phyloP scores from a whole-genome alignment of 176 grass and related monocot genomes.

The Lolium perenne region DNA sequence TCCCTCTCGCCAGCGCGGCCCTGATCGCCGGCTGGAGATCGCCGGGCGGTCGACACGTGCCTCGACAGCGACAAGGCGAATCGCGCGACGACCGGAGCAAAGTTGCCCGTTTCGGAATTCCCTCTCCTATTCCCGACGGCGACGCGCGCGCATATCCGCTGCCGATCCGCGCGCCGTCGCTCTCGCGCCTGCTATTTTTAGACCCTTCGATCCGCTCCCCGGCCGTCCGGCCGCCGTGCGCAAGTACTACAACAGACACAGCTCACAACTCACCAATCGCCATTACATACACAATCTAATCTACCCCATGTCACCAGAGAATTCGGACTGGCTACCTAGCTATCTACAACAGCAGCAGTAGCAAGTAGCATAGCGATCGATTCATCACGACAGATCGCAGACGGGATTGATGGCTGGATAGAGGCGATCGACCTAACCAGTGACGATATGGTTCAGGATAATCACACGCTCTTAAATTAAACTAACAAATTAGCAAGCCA shows the following conservation, averaged over 20 bases:
- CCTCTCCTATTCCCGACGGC: slow-evolving; percentile 29
- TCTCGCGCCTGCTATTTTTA: slow-evolving; percentile 36
- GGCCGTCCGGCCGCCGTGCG: neutral
- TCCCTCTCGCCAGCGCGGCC: slow-evolving; percentile 13
- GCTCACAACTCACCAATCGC: neutral
- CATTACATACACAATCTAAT: neutral
- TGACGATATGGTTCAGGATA: slow-evolving; percentile 43
- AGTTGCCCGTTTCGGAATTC: slow-evolving; percentile 47
- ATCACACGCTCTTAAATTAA: slow-evolving; percentile 17
- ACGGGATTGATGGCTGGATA: neutral
- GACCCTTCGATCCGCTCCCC: neutral
- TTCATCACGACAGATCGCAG: neutral
- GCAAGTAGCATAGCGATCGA: neutral
- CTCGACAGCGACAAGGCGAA: slow-evolving; percentile 43
- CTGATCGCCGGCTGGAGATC: neutral
- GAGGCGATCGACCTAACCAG: slow-evolving; percentile 1
- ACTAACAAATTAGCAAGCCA: slow-evolving; percentile 37
- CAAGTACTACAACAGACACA: neutral
- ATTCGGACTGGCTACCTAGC: neutral
- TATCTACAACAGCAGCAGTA: neutral
- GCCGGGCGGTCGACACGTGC: slow-evolving; percentile 42
- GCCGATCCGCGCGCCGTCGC: neutral
- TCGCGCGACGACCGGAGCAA: slow-evolving; percentile 30
- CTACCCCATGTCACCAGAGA: neutral
- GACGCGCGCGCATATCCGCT: slow-evolving; percentile 17